Evolutionary conservation across 2,329 filamentous ascomycete genomes (phyloP), one percentile per base, ranked within the genome.

Genomic region (Stagonosporopsis tanaceti): DNA sequence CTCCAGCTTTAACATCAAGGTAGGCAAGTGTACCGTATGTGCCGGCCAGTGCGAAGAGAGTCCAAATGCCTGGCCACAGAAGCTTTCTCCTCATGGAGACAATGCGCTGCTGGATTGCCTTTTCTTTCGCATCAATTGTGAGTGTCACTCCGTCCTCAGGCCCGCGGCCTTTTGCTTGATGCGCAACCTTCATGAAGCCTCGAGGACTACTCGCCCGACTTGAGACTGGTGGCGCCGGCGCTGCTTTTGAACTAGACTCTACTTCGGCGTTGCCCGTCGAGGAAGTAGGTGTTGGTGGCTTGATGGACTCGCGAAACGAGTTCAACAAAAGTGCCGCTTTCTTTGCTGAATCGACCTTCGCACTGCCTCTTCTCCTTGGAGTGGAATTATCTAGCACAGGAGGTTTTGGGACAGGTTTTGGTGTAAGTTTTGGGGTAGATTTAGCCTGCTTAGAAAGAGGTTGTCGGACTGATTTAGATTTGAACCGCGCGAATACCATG

Each of bases 11-110:
- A 4, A 53, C 51, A 11, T 60, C 56, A n/a, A 62, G n/a, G 8
- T 54, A 64, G 30, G 62, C 62, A 1, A 64, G 42, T n/a, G 48
- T 24, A 9, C 47, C 48, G 14, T 55, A 60, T 8, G 57, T 62
- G 28, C 59, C 48, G 30, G 42, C 34, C 15, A 64, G n/a, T 25
- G 59, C 57, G 20, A 57, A 45, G 1, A 59, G 1, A 3, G 59
- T 64, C 61, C 61, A 64, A n/a, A 64, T 56, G 4, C 59, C 56
- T 6, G 61, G 61, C 53, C 56, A 55, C 2, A 60, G 15, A 20
- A 64, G 8, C 34, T 60, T 61, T n/a, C 24, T 51, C 34, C 53
- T 60, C 25, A 22, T 39, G 14, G 52, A 6, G 11, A 6, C n/a
- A 12, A 61, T 59, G 35, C 37, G 47, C 9, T 28, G 47, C 44